Base-by-base conservation (phyloP, 164 flowering plant species). In the Pachysandra terminalis region DNA sequence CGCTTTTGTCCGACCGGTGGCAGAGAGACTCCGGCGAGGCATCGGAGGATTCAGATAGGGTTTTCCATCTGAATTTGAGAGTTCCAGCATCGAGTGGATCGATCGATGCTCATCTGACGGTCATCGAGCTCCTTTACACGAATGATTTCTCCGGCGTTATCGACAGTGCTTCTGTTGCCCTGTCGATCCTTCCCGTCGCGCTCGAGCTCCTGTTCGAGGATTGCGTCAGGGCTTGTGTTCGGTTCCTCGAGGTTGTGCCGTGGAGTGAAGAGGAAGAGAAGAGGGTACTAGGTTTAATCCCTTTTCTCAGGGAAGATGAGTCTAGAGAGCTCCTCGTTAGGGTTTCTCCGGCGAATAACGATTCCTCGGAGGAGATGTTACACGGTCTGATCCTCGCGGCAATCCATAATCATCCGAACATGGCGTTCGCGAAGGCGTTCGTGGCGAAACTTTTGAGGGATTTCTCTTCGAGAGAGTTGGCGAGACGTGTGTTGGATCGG, bases 251-350 rank as follows among this genome's bases (percentile, higher is more conserved):
- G 65, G 96, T 89, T 4, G 96, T 95, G 32, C 97, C 97, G 21
- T 95, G 98, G 97, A 87, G 70, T 17, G 96, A 89, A 40, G 97
- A 95, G 22, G 97, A 92, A 56, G 97, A 92, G 65, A 75, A 60
- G 59, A 80, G 77, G 19, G 87, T 95, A 14, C n/a, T 92, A 57
- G 59, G 57, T 59, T 24, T 92, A 22, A 67, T 85, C 51, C 97
- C 97, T 0, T 66, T 85, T 3, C 67, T 95, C 16, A 64, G 81
- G 6, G 78, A 75, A 48, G 96, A 85, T 9, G 98, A 95, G 55
- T 80, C 89, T 0, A 40, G 54, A 37, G 93, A 87, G 56, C 85
- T 91, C 26, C 71, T 88, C 8, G 81, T 89, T 55, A 83, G 98
- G 81, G 79, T 91, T 71, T 82, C 77, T 13, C 87, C 87, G 0